Conservation (phyloP, 768 basidiomycete genomes). For the Lanmaoa pseudosensibilis region DNA sequence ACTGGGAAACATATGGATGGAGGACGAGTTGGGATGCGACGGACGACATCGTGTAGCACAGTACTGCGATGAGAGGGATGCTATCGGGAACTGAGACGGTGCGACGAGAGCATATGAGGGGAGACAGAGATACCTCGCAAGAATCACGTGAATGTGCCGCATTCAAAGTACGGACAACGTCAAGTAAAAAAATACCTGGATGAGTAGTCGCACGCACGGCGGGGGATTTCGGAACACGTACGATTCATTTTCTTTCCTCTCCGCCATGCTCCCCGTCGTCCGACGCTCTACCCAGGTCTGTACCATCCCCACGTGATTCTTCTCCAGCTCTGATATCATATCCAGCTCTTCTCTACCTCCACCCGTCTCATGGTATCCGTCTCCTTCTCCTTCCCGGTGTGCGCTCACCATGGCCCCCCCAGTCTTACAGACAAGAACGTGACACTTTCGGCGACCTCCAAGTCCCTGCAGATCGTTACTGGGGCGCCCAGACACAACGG, state of each 20-base stretch:
- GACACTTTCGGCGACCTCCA: conserved; percentile 96
- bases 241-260: background rate
- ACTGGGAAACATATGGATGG: conserved; percentile 76
- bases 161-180: too few species aligned
- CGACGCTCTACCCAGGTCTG: conserved; percentile 12
- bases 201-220: background rate
- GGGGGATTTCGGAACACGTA: conserved; percentile 12
- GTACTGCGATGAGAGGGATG: conserved; percentile 14
- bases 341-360: conserved; percentile 31
- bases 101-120: background rate
- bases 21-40: conserved; percentile 77
- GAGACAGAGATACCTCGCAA: conserved; percentile 2
- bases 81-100: background rate
- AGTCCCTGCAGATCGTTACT: conserved; percentile 87
- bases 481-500: conserved; percentile 99
- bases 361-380: conserved; percentile 37
- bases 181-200: too few species aligned
- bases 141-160: conserved; percentile 31
- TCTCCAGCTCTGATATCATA: background rate
- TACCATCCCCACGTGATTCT: conserved; percentile 25
- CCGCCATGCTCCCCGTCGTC: conserved; percentile 17
- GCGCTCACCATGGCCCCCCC: conserved; percentile 33
- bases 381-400: background rate
- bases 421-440: conserved; percentile 71
- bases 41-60: conserved; percentile 29